These are phyloP conservation scores for Albatrellus ellisii DNA, from an alignment of 768 basidiomycete species.

Conservation along the genomic window DNA sequence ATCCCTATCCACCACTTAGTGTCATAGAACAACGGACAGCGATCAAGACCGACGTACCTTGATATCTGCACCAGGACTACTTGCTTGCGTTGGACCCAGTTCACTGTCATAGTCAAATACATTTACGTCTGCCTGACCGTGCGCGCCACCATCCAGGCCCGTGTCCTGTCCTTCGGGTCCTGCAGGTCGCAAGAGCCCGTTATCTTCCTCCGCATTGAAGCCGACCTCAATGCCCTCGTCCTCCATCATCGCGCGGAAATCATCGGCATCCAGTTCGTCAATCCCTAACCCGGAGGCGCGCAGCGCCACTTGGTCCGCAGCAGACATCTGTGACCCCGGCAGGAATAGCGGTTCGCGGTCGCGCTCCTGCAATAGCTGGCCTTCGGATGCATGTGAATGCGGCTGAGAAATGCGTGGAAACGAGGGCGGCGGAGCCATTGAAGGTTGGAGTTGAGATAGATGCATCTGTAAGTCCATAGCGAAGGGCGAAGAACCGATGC, in stretches of 20 bases:
- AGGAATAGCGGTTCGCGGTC: conserved; percentile 21
- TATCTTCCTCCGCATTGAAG: conserved; percentile 4
- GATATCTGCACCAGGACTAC: conserved; percentile 6
- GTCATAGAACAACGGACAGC: not conserved
- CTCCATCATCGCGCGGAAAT: conserved; percentile 46
- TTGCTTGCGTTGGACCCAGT: conserved; percentile 10
- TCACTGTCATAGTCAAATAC: conserved; percentile 7
- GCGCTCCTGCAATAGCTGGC: not conserved
- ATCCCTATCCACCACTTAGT: conserved; percentile 1
- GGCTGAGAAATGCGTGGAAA: conserved; percentile 1
- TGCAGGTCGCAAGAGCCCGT: not conserved
- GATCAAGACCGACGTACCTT: conserved; percentile 5
- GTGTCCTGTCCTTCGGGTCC: not conserved
- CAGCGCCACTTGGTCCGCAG: conserved; percentile 37
- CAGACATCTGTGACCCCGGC: conserved; percentile 31
- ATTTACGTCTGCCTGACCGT: conserved; percentile 1
- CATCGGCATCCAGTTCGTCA: conserved; percentile 50
- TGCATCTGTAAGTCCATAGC: no score
- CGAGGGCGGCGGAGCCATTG: conserved; percentile 13
- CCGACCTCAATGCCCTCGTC: conserved; percentile 44
- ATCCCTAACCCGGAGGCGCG: conserved; percentile 51
- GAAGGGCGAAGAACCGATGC: no score
- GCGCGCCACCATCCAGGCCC: not conserved
- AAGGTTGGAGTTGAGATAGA: not conserved
- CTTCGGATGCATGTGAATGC: not conserved